phyloP scores from a whole-genome alignment of 2,329 filamentous ascomycete genomes.

The Aspergillus neoniger region DNA sequence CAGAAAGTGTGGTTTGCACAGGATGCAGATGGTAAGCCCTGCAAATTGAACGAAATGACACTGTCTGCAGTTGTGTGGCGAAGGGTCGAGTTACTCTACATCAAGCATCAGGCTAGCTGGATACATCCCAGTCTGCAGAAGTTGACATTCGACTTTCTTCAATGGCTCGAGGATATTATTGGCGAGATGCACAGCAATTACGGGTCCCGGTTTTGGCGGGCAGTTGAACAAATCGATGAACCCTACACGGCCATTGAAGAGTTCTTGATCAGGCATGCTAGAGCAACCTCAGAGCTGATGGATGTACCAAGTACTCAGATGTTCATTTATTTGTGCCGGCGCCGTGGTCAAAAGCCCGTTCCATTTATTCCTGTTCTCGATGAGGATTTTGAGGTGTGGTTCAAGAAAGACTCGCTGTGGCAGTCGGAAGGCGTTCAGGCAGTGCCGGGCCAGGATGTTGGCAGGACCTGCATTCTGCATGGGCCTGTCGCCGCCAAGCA shows the following conservation, averaged over 20 bases:
- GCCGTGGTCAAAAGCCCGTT: slow-evolving; percentile 1
- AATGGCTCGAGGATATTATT: background rate
- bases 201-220: background rate
- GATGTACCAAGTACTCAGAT: background rate
- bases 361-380: slow-evolving; percentile 10
- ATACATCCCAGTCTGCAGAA: background rate
- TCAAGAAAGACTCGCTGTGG: slow-evolving; percentile 13
- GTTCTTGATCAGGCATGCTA: background rate
- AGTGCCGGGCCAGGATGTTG: background rate
- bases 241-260: background rate
- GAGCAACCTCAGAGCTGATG: background rate
- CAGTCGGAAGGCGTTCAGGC: slow-evolving; percentile 9
- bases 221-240: background rate
- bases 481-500: slow-evolving; percentile 7
- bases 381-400: slow-evolving; percentile 7
- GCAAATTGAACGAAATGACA: slow-evolving; percentile 5
- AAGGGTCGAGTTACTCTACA: background rate
- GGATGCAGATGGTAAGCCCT: background rate
- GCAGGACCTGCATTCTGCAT: slow-evolving; percentile 6
- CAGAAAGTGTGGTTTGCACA: slow-evolving; percentile 6
- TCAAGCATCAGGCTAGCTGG: slow-evolving; percentile 3
- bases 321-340: background rate
- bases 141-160: background rate
- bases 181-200: background rate
- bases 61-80: background rate